Evolutionary conservation across 306 rosid species (phyloP).

Genomic region (Dalbergia cultrata): DNA sequence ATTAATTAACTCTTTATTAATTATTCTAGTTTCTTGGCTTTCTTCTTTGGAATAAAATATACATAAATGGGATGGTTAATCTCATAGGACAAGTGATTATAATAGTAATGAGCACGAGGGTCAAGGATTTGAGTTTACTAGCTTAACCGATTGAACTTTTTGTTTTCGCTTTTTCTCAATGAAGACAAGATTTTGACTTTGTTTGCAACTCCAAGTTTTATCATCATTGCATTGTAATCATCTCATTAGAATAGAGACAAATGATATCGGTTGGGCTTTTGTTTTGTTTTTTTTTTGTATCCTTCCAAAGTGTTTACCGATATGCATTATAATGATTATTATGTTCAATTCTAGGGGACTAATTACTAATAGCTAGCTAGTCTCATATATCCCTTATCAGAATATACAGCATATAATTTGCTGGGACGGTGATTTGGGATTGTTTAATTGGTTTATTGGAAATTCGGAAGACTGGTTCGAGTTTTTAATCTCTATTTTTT

Average conservation of each 20-base stretch:
- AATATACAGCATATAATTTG: not conserved
- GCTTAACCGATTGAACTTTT: not conserved
- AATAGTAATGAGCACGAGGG: constrained; percentile 41
- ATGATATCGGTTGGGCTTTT: constrained; percentile 6
- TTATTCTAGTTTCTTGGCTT: not conserved
- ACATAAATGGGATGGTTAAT: constrained; percentile 9
- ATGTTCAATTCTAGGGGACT: not conserved
- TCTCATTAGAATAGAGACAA: constrained; percentile 23
- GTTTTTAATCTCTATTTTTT: no score
- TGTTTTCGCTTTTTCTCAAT: constrained; percentile 25
- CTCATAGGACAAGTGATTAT: constrained; percentile 29
- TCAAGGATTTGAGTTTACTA: constrained; percentile 30
- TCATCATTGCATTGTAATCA: constrained; percentile 33
- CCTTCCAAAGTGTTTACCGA: not conserved
- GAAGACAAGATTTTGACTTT: constrained; percentile 48
- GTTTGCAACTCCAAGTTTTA: constrained; percentile 15
- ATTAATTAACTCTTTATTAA: not conserved
- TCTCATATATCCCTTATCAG: not conserved
- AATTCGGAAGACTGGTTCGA: not conserved
- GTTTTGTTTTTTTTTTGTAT: constrained; percentile 2
- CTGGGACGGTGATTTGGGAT: not conserved
- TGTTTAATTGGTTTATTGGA: not conserved
- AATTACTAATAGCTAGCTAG: not conserved
- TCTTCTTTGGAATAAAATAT: constrained; percentile 18
- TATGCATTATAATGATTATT: not conserved